These are phyloP conservation scores for Pogostemon cablin DNA, from an alignment of 257 asterid genomes.

Conservation along the genomic window DNA sequence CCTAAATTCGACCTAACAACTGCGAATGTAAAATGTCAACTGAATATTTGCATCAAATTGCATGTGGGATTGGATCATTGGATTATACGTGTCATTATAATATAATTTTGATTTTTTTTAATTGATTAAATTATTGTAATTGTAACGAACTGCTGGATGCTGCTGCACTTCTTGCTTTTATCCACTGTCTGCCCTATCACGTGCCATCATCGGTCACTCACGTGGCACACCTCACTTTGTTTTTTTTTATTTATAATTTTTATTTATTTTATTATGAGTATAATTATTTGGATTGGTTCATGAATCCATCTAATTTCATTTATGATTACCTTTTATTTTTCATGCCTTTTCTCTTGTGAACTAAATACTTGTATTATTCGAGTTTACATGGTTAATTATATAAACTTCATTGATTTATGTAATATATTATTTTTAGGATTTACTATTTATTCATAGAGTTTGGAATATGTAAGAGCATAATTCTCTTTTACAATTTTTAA, in stretches of 20 bases:
- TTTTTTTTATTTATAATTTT: background rate
- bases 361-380: too few relatives aligned
- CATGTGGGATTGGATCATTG: conserved; percentile 22
- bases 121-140: conserved; percentile 28
- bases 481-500: too few relatives aligned
- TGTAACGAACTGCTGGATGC: conserved; percentile 49
- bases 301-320: background rate
- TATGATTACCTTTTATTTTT: conserved; percentile 15
- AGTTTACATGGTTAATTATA: too few relatives aligned
- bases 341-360: background rate
- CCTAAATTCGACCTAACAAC: background rate
- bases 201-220: conserved; percentile 49
- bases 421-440: too few relatives aligned
- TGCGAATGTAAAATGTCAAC: background rate
- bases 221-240: conserved; percentile 42
- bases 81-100: background rate
- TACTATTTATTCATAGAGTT: too few relatives aligned
- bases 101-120: background rate
- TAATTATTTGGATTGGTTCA: background rate
- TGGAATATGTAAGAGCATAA: too few relatives aligned
- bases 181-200: conserved; percentile 48
- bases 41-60: background rate
- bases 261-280: background rate
- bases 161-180: conserved; percentile 34
- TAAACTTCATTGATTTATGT: too few relatives aligned